Evolutionary conservation across 495 filamentous ascomycete genomes (phyloP), one percentile per base, ranked within the genome.

Genomic region (Amphirosellinia nigrospora): DNA sequence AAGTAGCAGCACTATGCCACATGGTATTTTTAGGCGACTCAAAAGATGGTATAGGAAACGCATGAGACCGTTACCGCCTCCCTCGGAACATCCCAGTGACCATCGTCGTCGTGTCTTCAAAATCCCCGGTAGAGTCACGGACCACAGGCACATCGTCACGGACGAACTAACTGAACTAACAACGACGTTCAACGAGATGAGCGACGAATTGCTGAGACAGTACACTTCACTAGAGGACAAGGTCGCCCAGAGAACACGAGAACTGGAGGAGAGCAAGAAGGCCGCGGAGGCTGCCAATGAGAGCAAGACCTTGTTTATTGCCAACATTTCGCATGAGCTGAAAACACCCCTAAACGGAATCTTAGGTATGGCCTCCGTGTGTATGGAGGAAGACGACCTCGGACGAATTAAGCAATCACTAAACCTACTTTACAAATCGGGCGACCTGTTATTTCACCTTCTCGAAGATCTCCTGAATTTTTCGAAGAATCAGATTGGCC

Each of bases 281-380:
- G 92, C 94, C 2, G 94, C 94, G 6, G 94, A 97, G 75, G 90
- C 92, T 16, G 94, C 94, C 9, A 97, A 97, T 73, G 92, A 97
- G 78, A 96, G 93, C 82, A 97, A 98, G 81, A 97, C 94, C 8
- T 79, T 97, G 30, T 98, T 98, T 79, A 95, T 98, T 71, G 94
- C 94, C 36, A 98, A 98, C 73, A 97, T 98, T 34, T 96, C 93
- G 4, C 94, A 98, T 75, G 94, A 97, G 77, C 84, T 98, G 16
- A 94, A 96, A 77, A 97, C 94, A 2, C 94, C 94, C 0, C 79
- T 97, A 28, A 98, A 98, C 75, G 94, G 93, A 3, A 97, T 98
- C 72, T 81, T 98, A 38, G 94, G 94, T 60, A 97, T 97, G 93
- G 93, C 89, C 71, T 92, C 94, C 0, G 91, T 96, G 1, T 96